Percentiles rank a stretch among this genome's conserved stretches.
Conservation (phyloP, 75 land plant species). For the Ceratopteris richardii region DNA sequence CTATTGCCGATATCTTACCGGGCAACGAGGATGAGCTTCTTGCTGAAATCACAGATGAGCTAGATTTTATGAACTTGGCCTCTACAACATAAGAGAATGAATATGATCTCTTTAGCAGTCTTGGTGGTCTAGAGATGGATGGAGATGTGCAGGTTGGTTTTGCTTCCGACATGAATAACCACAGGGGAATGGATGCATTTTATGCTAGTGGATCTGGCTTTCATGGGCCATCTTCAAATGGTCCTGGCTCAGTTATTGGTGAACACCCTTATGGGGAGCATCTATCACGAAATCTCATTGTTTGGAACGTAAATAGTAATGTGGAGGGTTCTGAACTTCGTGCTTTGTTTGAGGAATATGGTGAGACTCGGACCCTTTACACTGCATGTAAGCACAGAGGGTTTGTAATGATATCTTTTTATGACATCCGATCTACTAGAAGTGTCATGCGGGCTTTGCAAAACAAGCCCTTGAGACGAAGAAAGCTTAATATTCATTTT, state of each 20-base stretch:
- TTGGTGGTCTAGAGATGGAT: constrained; percentile 85
- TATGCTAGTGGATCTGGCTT: constrained; percentile 36
- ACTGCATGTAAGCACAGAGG: constrained; percentile 93
- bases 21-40: constrained; percentile 87
- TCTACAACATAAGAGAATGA: constrained; percentile 62
- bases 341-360: constrained; percentile 85
- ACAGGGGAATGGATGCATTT: constrained; percentile 29
- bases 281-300: constrained; percentile 84
- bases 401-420: constrained; percentile 90
- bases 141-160: constrained; percentile 42
- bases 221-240: constrained; percentile 24
- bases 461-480: constrained; percentile 55
- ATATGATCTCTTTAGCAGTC: constrained; percentile 67
- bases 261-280: constrained; percentile 78
- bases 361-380: constrained; percentile 73
- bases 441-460: constrained; percentile 86
- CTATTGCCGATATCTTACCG: constrained; percentile 63
- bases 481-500: constrained; percentile 82
- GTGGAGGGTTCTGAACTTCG: constrained; percentile 73
- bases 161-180: constrained; percentile 22
- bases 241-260: constrained; percentile 51
- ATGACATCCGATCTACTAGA: constrained; percentile 86
- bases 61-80: constrained; percentile 37
- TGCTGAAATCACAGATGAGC: constrained; percentile 71
- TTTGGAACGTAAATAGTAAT: constrained; percentile 76